Percentiles rank a stretch among this genome's conserved stretches.
phyloP scores from a whole-genome alignment of 495 filamentous ascomycete genomes.

The Hypoxylon subgilvum region DNA sequence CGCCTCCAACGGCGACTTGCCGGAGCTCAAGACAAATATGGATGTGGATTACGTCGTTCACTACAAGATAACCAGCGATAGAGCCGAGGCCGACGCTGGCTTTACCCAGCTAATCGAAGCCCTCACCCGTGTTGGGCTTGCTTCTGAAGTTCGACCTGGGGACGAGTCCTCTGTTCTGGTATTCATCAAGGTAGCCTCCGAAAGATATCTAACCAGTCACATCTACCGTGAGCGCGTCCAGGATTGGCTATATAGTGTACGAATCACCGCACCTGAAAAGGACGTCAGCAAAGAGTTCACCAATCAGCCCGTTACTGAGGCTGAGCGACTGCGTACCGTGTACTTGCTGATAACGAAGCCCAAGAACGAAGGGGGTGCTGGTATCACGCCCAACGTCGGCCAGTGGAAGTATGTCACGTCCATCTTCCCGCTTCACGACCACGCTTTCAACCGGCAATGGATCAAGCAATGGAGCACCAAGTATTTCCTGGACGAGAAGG shows the following conservation, averaged over 20 bases:
- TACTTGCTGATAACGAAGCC: slow-evolving; percentile 87
- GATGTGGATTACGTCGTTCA: slow-evolving; percentile 90
- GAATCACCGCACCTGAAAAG: slow-evolving; percentile 76
- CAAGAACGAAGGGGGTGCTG: slow-evolving; percentile 81
- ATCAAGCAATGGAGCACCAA: slow-evolving; percentile 85
- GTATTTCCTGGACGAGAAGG: slow-evolving; percentile 76
- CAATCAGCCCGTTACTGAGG: slow-evolving; percentile 77
- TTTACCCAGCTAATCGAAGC: slow-evolving; percentile 76
- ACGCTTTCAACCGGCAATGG: slow-evolving; percentile 86
- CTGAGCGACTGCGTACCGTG: slow-evolving; percentile 84
- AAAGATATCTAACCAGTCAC: slow-evolving; percentile 64
- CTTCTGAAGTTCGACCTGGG: slow-evolving; percentile 83
- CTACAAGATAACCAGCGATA: slow-evolving; percentile 73
- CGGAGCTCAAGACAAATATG: slow-evolving; percentile 48
- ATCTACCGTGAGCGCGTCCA: slow-evolving; percentile 79
- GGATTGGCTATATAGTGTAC: slow-evolving; percentile 94
- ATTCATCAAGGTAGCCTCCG: slow-evolving; percentile 78
- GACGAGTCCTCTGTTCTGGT: slow-evolving; percentile 78
- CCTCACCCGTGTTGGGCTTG: slow-evolving; percentile 75
- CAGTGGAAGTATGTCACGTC: slow-evolving; percentile 85
- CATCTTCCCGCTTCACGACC: slow-evolving; percentile 88
- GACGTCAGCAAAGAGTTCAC: slow-evolving; percentile 68
- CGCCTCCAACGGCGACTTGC: slow-evolving; percentile 39
- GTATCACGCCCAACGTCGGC: slow-evolving; percentile 80
- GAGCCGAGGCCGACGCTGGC: slow-evolving; percentile 67